Evolutionary conservation across 73 alveolate genomes (phyloP).

Genomic region (Effrenium voratum): DNA sequence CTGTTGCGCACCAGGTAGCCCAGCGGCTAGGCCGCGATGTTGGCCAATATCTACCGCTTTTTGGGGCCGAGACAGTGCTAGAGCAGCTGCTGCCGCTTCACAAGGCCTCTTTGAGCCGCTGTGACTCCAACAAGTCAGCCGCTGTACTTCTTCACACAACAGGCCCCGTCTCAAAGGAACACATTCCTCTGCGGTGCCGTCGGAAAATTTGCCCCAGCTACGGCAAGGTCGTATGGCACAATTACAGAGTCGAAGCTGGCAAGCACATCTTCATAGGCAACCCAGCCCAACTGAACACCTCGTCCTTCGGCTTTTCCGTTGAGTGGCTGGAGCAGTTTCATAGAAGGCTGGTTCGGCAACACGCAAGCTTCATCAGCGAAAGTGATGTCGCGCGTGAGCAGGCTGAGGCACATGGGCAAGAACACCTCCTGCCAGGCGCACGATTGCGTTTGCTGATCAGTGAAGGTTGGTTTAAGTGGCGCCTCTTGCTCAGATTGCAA

Average conservation of each 20-base stretch:
- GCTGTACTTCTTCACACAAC: not conserved
- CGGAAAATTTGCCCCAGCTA: not conserved
- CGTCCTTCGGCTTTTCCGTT: not conserved
- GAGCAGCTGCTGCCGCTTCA: not conserved
- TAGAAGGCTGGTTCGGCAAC: not conserved
- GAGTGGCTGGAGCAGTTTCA: not conserved
- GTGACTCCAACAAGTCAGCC: not conserved
- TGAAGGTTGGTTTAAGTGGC: constrained; percentile 1
- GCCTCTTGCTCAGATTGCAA: not conserved
- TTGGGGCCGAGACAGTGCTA: not conserved
- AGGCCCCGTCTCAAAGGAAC: not conserved
- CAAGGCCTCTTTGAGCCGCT: not conserved
- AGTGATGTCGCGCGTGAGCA: not conserved
- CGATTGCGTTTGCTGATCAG: not conserved
- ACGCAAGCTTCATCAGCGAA: constrained; percentile 2
- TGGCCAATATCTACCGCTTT: not conserved
- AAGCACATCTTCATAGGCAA: not conserved
- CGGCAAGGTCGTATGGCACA: not conserved
- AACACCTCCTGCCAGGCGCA: not conserved
- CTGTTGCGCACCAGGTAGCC: not conserved
- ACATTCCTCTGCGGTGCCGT: not conserved
- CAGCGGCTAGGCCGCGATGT: not conserved
- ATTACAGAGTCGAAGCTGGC: not conserved
- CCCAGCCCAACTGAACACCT: not conserved
- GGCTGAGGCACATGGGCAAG: not conserved